Conservation (phyloP, 257 asterid genomes). For the Salvia hispanica region DNA sequence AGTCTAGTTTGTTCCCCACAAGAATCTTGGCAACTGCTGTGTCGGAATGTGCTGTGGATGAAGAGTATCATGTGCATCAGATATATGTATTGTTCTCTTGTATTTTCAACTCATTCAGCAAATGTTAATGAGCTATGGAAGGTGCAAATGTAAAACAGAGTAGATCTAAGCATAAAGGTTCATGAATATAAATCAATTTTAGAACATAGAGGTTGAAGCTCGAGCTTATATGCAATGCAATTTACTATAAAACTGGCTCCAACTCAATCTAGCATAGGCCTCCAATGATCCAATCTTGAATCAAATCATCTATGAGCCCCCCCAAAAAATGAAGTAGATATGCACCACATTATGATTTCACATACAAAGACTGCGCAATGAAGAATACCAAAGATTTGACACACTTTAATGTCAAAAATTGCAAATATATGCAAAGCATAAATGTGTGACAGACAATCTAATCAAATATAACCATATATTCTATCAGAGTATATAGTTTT, state of each 20-base stretch:
- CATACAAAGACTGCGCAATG: not conserved
- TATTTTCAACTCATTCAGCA: not conserved
- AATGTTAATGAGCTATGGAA: not conserved
- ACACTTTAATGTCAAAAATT: conserved; percentile 1
- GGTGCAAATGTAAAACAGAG: not conserved
- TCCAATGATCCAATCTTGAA: conserved; percentile 2
- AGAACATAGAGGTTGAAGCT: not conserved
- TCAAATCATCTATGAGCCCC: not conserved
- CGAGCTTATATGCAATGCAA: not conserved
- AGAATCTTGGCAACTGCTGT: conserved; percentile 62
- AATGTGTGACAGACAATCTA: not conserved
- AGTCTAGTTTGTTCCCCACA: conserved; percentile 60
- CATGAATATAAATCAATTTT: not conserved
- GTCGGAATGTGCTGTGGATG: conserved; percentile 61
- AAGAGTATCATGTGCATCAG: conserved; percentile 12
- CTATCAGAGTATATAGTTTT: not conserved
- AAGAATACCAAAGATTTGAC: conserved; percentile 13
- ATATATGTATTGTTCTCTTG: not conserved
- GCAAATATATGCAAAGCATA: not conserved
- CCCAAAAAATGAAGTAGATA: not conserved
- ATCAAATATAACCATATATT: not conserved
- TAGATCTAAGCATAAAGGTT: not conserved
- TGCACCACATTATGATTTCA: not conserved
- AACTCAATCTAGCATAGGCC: not conserved
- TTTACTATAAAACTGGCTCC: not conserved